Evolutionary conservation across 805 yeast species (phyloP).

Genomic region (Saturnispora mendoncae): DNA sequence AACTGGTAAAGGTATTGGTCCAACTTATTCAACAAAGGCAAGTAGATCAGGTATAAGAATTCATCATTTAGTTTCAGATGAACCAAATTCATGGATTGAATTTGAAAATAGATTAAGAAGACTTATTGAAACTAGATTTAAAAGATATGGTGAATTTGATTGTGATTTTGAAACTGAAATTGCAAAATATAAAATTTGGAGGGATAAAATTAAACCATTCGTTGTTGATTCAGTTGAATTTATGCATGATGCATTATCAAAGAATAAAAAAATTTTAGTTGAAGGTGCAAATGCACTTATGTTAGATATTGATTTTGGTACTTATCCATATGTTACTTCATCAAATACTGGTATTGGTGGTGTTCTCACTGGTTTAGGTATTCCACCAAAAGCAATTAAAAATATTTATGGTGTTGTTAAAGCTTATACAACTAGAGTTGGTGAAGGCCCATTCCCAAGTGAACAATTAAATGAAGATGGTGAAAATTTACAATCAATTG

Average conservation of each 20-base stretch:
- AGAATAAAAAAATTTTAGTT: constrained; percentile 77
- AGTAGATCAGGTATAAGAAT: constrained; percentile 95
- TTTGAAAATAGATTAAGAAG: constrained; percentile 72
- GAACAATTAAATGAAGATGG: constrained; percentile 88
- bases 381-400: constrained; percentile 80
- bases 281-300: constrained; percentile 98
- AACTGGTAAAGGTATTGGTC: constrained; percentile 98
- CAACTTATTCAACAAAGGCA: constrained; percentile 94
- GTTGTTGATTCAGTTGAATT: constrained; percentile 88
- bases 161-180: constrained; percentile 78
- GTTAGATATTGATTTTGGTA: constrained; percentile 97
- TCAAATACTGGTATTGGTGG: constrained; percentile 97
- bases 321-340: constrained; percentile 95
- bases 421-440: constrained; percentile 98
- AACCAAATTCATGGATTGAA: constrained; percentile 88
- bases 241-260: constrained; percentile 67
- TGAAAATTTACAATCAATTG: constrained; percentile 78
- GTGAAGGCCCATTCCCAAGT: constrained; percentile 99
- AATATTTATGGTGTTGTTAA: constrained; percentile 93
- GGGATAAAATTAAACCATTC: constrained; percentile 72
- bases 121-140: constrained; percentile 68
- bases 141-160: constrained; percentile 90
- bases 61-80: constrained; percentile 86
- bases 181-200: constrained; percentile 62
- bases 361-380: constrained; percentile 91